These are phyloP conservation scores for Albifimbria verrucaria DNA, from an alignment of 2,329 filamentous ascomycete species.

Conservation along the genomic window DNA sequence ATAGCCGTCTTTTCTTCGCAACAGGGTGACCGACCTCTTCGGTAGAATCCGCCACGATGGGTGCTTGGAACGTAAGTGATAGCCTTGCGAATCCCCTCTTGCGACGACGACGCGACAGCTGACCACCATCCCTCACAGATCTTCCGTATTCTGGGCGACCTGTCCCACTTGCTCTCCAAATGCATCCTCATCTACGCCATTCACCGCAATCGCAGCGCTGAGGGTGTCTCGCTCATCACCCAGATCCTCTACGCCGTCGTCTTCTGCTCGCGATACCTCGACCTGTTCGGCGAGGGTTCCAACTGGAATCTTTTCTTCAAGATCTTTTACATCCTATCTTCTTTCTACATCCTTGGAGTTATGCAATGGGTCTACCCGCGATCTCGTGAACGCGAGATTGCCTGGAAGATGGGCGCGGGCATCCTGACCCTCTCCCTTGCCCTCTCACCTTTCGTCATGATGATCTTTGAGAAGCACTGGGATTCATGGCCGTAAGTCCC, in stretches of 20 bases:
- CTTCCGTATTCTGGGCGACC: conserved; percentile 77
- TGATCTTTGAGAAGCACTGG: conserved; percentile 59
- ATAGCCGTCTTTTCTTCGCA: background rate
- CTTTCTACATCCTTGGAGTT: conserved; percentile 79
- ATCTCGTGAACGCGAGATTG: conserved; percentile 84
- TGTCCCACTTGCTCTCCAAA: conserved; percentile 84
- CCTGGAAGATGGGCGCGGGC: conserved; percentile 84
- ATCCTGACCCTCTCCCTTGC: conserved; percentile 64
- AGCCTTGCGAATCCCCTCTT: background rate
- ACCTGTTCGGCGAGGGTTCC: conserved; percentile 62
- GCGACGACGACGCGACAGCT: background rate
- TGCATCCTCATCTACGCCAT: conserved; percentile 88
- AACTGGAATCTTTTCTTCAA: conserved; percentile 80
- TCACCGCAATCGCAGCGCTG: conserved; percentile 80
- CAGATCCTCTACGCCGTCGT: conserved; percentile 84
- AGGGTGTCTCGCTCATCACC: conserved; percentile 89
- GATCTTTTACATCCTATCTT: conserved; percentile 81
- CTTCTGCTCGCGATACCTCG: conserved; percentile 82
- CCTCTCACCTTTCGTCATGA: conserved; percentile 68
- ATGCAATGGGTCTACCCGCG: conserved; percentile 86
- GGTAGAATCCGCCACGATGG: conserved; percentile 28
- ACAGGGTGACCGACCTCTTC: conserved; percentile 6
- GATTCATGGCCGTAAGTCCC: conserved; percentile 47
- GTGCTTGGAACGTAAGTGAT: conserved; percentile 36
- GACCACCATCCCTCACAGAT: conserved; percentile 32